These are phyloP conservation scores for Chlamydomonas sp. DNA, from an alignment of 139 green algal genomes.

Conservation along the genomic window DNA sequence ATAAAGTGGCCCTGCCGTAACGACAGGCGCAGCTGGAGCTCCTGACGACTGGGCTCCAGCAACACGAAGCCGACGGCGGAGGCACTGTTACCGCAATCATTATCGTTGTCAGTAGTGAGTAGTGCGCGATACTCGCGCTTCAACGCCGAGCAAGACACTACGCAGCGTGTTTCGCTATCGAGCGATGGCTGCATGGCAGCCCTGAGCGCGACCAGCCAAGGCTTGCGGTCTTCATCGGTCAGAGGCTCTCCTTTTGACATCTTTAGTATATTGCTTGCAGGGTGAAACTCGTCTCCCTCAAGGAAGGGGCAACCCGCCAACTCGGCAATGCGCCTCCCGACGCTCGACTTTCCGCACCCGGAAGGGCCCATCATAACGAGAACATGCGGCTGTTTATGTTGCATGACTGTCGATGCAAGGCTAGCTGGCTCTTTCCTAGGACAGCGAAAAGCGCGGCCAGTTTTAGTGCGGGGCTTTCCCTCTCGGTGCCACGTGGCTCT, in stretches of 20 bases:
- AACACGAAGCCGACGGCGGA: background rate
- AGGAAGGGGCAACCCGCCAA: background rate
- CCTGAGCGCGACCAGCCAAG: background rate
- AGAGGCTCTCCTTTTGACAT: background rate
- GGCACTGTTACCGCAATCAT: too few relatives aligned
- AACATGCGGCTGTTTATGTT: background rate
- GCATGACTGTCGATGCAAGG: too few relatives aligned
- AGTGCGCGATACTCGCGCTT: background rate
- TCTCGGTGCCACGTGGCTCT: too few relatives aligned
- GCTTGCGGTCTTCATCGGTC: background rate
- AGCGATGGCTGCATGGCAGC: background rate
- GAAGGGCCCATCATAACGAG: background rate
- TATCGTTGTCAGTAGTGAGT: background rate
- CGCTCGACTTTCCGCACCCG: background rate
- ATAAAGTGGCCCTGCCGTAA: constrained; percentile 13
- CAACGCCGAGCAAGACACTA: background rate
- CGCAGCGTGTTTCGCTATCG: background rate
- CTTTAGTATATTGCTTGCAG: background rate
- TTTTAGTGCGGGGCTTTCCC: too few relatives aligned
- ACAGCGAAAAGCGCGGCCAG: too few relatives aligned
- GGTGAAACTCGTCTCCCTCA: background rate
- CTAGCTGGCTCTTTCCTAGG: too few relatives aligned
- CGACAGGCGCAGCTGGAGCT: background rate
- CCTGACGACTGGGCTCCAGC: background rate
- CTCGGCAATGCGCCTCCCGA: background rate